Percentiles rank a stretch among this genome's conserved stretches.
Evolutionary conservation across 2,329 filamentous ascomycete genomes (phyloP).

Genomic region (Atkinsonella texensis): DNA sequence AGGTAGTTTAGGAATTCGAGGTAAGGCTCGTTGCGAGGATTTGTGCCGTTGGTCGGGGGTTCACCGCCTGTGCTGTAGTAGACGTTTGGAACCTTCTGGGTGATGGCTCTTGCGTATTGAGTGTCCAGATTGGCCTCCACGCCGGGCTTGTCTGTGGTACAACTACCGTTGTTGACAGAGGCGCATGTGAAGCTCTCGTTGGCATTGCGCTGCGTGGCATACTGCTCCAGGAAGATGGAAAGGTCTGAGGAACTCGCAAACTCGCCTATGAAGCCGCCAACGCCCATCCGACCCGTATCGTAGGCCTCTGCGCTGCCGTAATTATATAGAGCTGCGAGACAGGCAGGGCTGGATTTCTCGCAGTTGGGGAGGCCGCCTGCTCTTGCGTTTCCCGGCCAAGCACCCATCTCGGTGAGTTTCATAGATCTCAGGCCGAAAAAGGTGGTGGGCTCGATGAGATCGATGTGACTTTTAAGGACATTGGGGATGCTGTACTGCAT

Average conservation of each 20-base stretch:
- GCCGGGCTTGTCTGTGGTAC: neutral
- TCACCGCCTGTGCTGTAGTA: conserved; percentile 6
- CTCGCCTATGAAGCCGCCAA: conserved; percentile 4
- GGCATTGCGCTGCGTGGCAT: conserved; percentile 2
- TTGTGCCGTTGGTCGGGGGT: neutral
- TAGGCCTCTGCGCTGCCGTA: conserved; percentile 2
- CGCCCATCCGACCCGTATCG: conserved; percentile 4
- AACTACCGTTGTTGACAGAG: conserved; percentile 4
- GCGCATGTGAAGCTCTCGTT: conserved; percentile 4
- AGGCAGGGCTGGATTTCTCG: neutral
- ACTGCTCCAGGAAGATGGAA: neutral
- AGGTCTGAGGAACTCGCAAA: conserved; percentile 2
- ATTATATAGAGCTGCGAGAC: conserved; percentile 3
- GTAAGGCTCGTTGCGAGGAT: conserved; percentile 50
- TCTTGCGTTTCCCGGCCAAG: neutral
- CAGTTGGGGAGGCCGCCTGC: neutral
- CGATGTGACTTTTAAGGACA: conserved; percentile 5
- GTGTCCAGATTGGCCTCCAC: conserved; percentile 5
- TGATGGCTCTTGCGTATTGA: conserved; percentile 3
- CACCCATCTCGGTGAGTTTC: neutral
- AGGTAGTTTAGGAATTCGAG: conserved; percentile 51
- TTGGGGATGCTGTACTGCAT: conserved; percentile 5
- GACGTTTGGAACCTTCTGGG: conserved; percentile 1
- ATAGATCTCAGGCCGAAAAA: conserved; percentile 4
- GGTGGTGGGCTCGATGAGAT: conserved; percentile 7